These are phyloP conservation scores for Suillus paluster DNA, from an alignment of 768 basidiomycete species.

Conservation along the genomic window DNA sequence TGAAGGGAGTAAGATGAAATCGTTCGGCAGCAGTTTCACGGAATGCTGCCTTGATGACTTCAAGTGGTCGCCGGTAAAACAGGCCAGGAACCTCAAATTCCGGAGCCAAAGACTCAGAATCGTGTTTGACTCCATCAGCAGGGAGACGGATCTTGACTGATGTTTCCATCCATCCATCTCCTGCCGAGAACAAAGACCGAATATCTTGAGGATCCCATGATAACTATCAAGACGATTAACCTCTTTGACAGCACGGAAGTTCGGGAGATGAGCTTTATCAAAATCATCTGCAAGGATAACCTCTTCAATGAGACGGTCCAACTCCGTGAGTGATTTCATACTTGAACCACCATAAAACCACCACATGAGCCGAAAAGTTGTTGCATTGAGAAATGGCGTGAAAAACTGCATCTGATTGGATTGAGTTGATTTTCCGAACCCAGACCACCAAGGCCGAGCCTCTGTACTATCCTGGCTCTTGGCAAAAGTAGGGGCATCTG, in stretches of 20 bases:
- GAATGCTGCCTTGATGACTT: constrained; percentile 31
- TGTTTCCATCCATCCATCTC: constrained; percentile 15
- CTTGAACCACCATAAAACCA: constrained; percentile 36
- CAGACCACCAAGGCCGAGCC: constrained; percentile 9
- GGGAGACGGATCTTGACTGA: constrained; percentile 17
- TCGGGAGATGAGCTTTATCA: constrained; percentile 5
- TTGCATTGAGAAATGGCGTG: constrained; percentile 20
- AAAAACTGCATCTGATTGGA: constrained; percentile 5
- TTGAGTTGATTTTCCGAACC: not conserved
- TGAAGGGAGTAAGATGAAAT: constrained; percentile 21
- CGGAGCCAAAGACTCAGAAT: not conserved
- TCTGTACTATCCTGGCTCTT: too few species aligned
- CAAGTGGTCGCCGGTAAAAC: constrained; percentile 25
- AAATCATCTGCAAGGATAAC: constrained; percentile 22
- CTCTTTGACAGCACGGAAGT: constrained; percentile 10
- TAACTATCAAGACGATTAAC: not conserved
- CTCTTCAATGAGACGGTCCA: constrained; percentile 26
- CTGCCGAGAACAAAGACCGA: not conserved
- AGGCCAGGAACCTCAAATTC: constrained; percentile 33
- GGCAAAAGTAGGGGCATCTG: too few species aligned
- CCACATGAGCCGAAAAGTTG: constrained; percentile 31
- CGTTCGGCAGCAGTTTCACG: constrained; percentile 16
- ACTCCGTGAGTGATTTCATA: constrained; percentile 30
- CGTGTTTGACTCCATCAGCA: not conserved
- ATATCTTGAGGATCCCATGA: not conserved